Percentiles rank a stretch among this genome's conserved stretches.
These are phyloP conservation scores for Simplicillium aogashimaense DNA, from an alignment of 2,329 filamentous ascomycete genomes.

Conservation along the genomic window DNA sequence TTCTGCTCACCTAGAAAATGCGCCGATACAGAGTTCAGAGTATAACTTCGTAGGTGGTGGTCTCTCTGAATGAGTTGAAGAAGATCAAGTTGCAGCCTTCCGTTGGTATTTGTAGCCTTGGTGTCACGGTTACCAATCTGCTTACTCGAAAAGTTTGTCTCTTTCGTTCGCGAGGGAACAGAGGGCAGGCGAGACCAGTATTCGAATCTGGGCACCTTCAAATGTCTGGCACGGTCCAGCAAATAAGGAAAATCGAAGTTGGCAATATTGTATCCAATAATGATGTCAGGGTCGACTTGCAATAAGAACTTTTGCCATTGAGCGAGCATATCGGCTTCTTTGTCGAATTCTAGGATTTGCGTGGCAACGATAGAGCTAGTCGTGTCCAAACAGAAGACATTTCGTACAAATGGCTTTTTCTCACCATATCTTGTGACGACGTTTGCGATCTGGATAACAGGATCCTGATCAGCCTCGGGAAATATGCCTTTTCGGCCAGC, in stretches of 20 bases:
- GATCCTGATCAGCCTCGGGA: slow-evolving; percentile 82
- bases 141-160: slow-evolving; percentile 89
- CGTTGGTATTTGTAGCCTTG: slow-evolving; percentile 90
- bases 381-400: slow-evolving; percentile 90
- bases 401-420: slow-evolving; percentile 87
- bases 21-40: slow-evolving; percentile 88
- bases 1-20: slow-evolving; percentile 97
- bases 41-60: slow-evolving; percentile 92
- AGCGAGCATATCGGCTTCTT: slow-evolving; percentile 83
- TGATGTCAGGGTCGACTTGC: slow-evolving; percentile 88
- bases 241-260: slow-evolving; percentile 99
- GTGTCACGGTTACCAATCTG: slow-evolving; percentile 96
- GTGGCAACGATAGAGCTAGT: slow-evolving; percentile 94
- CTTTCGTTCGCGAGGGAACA: slow-evolving; percentile 60
- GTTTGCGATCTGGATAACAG: slow-evolving; percentile 97
- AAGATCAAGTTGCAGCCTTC: slow-evolving; percentile 83
- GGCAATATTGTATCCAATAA: slow-evolving; percentile 96
- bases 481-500: slow-evolving; percentile 96
- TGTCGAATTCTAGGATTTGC: slow-evolving; percentile 73
- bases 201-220: slow-evolving; percentile 73
- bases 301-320: slow-evolving; percentile 86
- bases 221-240: slow-evolving; percentile 73
- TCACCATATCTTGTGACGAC: slow-evolving; percentile 93
- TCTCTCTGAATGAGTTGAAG: slow-evolving; percentile 93
- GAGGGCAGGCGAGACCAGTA: slow-evolving; percentile 77